Evolutionary conservation across 306 rosid species (phyloP).

Genomic region (Mimosa pudica): DNA sequence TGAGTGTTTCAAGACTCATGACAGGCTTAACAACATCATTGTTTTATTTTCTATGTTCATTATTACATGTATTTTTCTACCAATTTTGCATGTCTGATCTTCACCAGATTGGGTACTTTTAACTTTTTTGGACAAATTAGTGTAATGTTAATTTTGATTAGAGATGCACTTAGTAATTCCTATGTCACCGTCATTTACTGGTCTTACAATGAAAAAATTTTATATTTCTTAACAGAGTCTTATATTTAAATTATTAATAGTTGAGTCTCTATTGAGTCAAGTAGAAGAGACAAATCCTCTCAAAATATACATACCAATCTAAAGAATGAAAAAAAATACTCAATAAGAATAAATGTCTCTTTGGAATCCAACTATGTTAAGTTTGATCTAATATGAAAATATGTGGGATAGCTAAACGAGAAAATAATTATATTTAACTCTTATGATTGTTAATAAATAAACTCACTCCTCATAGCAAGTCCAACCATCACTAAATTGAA

Average conservation of each 20-base stretch:
- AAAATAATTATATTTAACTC: not conserved
- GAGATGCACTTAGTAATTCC: not conserved
- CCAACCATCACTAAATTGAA: not conserved
- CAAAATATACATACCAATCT: not conserved
- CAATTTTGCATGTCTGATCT: not conserved
- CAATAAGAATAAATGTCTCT: too few species aligned
- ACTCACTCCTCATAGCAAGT: not conserved
- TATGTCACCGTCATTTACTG: not conserved
- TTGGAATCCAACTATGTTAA: not conserved
- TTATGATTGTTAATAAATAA: not conserved
- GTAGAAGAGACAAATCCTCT: not conserved
- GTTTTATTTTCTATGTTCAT: not conserved
- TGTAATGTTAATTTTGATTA: not conserved
- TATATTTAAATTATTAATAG: not conserved
- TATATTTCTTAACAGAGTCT: not conserved
- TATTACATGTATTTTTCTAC: not conserved
- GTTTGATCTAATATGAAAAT: not conserved
- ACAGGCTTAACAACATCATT: constrained; percentile 10
- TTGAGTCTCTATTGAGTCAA: not conserved
- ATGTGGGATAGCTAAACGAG: not conserved
- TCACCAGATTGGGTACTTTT: not conserved
- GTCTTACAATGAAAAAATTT: not conserved
- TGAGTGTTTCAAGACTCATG: not conserved
- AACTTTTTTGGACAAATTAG: not conserved
- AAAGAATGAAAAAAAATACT: too few species aligned